Evolutionary conservation across 2,329 filamentous ascomycete species (phyloP), one percentile per base, ranked within the genome.

Genomic region (Clonostachys sp.): DNA sequence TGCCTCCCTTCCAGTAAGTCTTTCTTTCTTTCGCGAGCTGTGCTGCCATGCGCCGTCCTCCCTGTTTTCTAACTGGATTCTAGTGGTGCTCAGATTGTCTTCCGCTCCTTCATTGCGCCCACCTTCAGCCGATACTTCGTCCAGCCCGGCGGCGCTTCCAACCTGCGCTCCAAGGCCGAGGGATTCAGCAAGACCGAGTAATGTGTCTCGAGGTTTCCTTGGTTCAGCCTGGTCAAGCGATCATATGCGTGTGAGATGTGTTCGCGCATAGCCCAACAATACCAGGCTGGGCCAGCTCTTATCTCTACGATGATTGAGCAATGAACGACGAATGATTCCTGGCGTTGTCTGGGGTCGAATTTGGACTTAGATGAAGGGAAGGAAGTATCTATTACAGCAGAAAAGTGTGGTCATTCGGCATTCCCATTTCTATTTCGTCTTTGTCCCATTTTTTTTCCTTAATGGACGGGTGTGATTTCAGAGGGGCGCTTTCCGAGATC

Each of bases 61-160:
- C 18, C 6, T 35, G 35, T 16, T 43, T 39, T 42, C 45, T n/a
- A 20, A 16, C 30, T 13, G 24, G 24, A 30, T 42, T 14, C 44
- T 54, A 97, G 94, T 67, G 94, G 94, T 66, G 92, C 94, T 62
- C 91, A 97, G 72, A 74, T 97, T 64, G 80, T 99, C 75, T 99
- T 97, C 89, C 87, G 89, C 71, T 96, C 91, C 54, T 89, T 97
- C 82, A 73, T 99, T 67, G 84, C 89, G 66, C 94, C 94, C 60
- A 83, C 95, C 61, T 87, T 97, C 67, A 82, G 89, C 68, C 90
- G 91, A 72, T 95, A 96, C 84, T 99, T 97, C 80, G 71, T 76
- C 60, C 58, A 68, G 58, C 63, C 70, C 59, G 80, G 80, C 62
- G 88, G 87, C 52, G 87, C 91, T 60, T 83, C 89, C 67, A 89